Conservation (phyloP, 2,329 filamentous ascomycete species). For the Fusarium torulosum region DNA sequence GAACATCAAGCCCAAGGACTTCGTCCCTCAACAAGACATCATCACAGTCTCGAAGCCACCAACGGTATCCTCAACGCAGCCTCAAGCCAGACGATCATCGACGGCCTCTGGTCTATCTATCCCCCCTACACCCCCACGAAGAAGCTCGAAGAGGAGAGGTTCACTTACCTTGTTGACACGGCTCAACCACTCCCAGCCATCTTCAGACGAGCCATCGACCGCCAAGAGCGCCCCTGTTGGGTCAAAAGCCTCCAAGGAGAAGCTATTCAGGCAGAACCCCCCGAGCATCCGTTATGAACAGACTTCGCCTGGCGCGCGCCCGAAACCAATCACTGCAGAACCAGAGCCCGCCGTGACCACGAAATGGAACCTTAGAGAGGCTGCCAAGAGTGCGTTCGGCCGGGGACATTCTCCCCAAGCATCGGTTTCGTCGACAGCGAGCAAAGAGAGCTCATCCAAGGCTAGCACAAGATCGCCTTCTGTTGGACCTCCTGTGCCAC, state of each 20-base stretch:
- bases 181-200: slow-evolving; percentile 21
- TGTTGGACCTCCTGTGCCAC: slow-evolving; percentile 20
- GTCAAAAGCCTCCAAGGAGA: slow-evolving; percentile 23
- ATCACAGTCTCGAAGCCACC: slow-evolving; percentile 28
- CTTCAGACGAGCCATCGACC: slow-evolving; percentile 25
- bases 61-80: slow-evolving; percentile 12
- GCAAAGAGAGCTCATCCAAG: slow-evolving; percentile 18
- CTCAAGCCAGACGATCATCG: slow-evolving; percentile 31
- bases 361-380: slow-evolving; percentile 54
- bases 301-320: slow-evolving; percentile 41
- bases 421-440: slow-evolving; percentile 35
- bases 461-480: slow-evolving; percentile 14
- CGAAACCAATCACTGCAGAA: slow-evolving; percentile 38
- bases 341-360: slow-evolving; percentile 33
- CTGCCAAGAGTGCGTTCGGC: slow-evolving; percentile 52
- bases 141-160: slow-evolving; percentile 44
- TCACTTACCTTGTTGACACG: slow-evolving; percentile 34
- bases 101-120: slow-evolving; percentile 20
- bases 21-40: slow-evolving; percentile 22
- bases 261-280: slow-evolving; percentile 35
- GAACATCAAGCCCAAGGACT: slow-evolving; percentile 5
- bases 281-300: slow-evolving; percentile 50
- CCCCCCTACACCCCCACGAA: slow-evolving; percentile 39
- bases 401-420: slow-evolving; percentile 33
- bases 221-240: slow-evolving; percentile 22